These are phyloP conservation scores for Strobilomyces echinocephalus DNA, from an alignment of 768 basidiomycete genomes.

Conservation along the genomic window DNA sequence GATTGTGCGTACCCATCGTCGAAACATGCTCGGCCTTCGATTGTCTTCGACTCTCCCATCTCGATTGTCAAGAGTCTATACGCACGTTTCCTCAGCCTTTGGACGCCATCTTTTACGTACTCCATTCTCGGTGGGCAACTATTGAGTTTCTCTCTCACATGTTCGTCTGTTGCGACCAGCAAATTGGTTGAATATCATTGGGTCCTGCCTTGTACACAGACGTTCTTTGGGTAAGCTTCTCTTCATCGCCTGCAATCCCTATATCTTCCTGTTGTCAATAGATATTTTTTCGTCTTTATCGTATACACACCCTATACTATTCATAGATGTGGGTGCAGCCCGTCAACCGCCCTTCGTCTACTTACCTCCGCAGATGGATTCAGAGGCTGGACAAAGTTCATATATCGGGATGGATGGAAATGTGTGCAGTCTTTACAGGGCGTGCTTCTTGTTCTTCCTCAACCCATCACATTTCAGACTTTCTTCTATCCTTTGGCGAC, in stretches of 20 bases:
- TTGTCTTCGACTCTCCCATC: constrained; percentile 20
- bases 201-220: constrained; percentile 74
- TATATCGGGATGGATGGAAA: constrained; percentile 82
- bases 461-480: constrained; percentile 42
- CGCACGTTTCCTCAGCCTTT: constrained; percentile 23
- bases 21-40: constrained; percentile 9
- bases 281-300: constrained; percentile 68
- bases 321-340: constrained; percentile 59
- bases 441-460: not conserved
- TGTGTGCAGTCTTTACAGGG: constrained; percentile 42
- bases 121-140: constrained; percentile 27
- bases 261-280: constrained; percentile 22
- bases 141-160: constrained; percentile 22
- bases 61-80: constrained; percentile 15
- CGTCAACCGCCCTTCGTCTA: not conserved
- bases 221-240: constrained; percentile 63
- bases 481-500: constrained; percentile 74
- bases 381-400: constrained; percentile 70
- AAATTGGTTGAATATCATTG: constrained; percentile 64
- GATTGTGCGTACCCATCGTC: not conserved
- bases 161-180: constrained; percentile 60
- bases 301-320: constrained; percentile 89
- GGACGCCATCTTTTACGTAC: constrained; percentile 26
- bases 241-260: not conserved
- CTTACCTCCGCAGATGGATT: constrained; percentile 56